Evolutionary conservation across 192 early-diverging fungal species (phyloP).

Genomic region (Neocallimastix lanati): DNA sequence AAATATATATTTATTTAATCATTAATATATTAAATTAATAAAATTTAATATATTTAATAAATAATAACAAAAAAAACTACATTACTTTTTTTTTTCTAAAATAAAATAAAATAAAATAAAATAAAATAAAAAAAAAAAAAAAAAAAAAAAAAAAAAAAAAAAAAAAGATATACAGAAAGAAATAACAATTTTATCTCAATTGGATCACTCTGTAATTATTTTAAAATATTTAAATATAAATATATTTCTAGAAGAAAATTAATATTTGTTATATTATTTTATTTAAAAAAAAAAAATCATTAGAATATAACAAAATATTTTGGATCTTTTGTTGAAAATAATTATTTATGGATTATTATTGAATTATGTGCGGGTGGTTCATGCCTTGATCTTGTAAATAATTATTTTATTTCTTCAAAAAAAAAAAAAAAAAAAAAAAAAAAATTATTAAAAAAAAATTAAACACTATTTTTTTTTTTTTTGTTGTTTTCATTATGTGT

Average conservation of each 20-base stretch:
- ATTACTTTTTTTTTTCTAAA: no score
- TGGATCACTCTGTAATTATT: slow-evolving; percentile 30
- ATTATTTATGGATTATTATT: not conserved
- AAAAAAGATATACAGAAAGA: slow-evolving; percentile 98
- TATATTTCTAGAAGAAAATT: not conserved
- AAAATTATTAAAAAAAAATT: no score
- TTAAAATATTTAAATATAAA: not conserved
- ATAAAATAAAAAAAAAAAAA: no score
- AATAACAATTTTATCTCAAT: slow-evolving; percentile 83
- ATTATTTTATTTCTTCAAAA: no score
- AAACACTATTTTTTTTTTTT: no score
- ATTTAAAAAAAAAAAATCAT: not conserved
- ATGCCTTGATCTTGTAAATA: slow-evolving; percentile 71
- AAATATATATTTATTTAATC: not conserved
- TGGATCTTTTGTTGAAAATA: slow-evolving; percentile 45
- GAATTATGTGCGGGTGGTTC: slow-evolving; percentile 79
- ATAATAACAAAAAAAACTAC: no score
- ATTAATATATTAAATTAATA: no score
- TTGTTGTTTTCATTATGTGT: no score
- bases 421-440: not conserved
- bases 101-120: no score
- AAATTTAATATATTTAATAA: no score
- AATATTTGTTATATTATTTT: not conserved
- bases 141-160: slow-evolving; percentile 75
- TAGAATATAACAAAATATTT: slow-evolving; percentile 39